Conservation (phyloP, 2,329 filamentous ascomycete genomes). For the Pyrenochaeta sp. region DNA sequence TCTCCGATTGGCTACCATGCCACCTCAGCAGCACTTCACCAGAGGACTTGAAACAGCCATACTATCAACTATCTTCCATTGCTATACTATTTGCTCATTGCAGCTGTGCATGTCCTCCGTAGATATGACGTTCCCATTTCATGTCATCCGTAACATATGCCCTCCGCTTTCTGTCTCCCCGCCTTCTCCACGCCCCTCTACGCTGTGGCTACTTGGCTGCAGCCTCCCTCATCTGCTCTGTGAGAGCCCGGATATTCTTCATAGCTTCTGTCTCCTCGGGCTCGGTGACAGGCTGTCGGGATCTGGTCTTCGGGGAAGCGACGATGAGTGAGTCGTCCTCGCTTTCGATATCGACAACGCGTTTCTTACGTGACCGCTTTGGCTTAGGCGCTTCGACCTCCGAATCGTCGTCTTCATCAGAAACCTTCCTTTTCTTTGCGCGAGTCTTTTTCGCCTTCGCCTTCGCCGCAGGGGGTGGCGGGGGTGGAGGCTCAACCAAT, state of each 20-base stretch:
- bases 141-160: neutral
- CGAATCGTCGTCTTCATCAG: constrained; percentile 2
- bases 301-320: no score
- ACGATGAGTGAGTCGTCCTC: no score
- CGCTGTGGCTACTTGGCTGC: constrained; percentile 3
- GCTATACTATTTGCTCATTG: neutral
- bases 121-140: no score
- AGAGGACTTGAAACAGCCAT: neutral
- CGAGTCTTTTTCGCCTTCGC: constrained; percentile 36
- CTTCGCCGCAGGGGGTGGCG: constrained; percentile 18
- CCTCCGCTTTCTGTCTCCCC: neutral
- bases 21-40: neutral
- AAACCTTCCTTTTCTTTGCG: constrained; percentile 23
- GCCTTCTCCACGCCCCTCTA: neutral
- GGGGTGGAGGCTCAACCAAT: constrained; percentile 64
- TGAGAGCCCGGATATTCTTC: constrained; percentile 3
- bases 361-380: constrained; percentile 18
- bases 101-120: no score
- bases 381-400: constrained; percentile 3
- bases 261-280: neutral
- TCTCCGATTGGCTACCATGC: constrained; percentile 14
- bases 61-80: no score
- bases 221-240: neutral
- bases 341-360: constrained; percentile 13
- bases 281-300: neutral